These are phyloP conservation scores for Astrothelium macrocarpum DNA, from an alignment of 495 filamentous ascomycete genomes.

Conservation along the genomic window DNA sequence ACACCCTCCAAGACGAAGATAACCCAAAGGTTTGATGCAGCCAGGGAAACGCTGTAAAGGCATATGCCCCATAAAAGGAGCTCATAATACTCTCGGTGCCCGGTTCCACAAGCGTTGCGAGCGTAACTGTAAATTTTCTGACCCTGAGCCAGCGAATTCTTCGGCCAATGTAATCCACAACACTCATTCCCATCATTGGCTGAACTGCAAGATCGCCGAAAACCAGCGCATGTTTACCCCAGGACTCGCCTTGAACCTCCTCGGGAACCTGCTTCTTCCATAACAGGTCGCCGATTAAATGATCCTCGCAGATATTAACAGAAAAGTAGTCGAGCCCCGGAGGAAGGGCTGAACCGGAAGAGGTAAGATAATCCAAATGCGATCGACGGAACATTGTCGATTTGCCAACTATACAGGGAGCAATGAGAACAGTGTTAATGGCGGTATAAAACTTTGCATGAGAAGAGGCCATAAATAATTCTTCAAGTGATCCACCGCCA, in stretches of 20 bases:
- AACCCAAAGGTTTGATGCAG: constrained; percentile 46
- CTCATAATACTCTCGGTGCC: constrained; percentile 86
- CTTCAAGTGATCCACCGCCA: constrained; percentile 80
- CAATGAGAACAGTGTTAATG: constrained; percentile 85
- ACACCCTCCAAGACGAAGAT: constrained; percentile 57
- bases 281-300: constrained; percentile 84
- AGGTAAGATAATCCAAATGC: constrained; percentile 74
- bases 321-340: constrained; percentile 85
- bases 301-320: constrained; percentile 94
- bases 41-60: constrained; percentile 60
- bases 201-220: constrained; percentile 83
- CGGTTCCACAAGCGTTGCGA: constrained; percentile 88
- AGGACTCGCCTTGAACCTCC: constrained; percentile 39
- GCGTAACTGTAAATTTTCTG: constrained; percentile 82
- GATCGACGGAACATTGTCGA: constrained; percentile 96
- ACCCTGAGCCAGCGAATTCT: constrained; percentile 87
- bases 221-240: constrained; percentile 71
- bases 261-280: constrained; percentile 53
- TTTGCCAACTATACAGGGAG: constrained; percentile 93
- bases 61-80: constrained; percentile 69
- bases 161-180: constrained; percentile 68
- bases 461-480: constrained; percentile 84
- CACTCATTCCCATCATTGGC: constrained; percentile 73
- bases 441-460: constrained; percentile 98
- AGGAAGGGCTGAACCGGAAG: constrained; percentile 16